Percentiles rank a stretch among this genome's conserved stretches.
phyloP scores from a whole-genome alignment of 768 basidiomycete species.

The Tricholoma hemisulphureum region DNA sequence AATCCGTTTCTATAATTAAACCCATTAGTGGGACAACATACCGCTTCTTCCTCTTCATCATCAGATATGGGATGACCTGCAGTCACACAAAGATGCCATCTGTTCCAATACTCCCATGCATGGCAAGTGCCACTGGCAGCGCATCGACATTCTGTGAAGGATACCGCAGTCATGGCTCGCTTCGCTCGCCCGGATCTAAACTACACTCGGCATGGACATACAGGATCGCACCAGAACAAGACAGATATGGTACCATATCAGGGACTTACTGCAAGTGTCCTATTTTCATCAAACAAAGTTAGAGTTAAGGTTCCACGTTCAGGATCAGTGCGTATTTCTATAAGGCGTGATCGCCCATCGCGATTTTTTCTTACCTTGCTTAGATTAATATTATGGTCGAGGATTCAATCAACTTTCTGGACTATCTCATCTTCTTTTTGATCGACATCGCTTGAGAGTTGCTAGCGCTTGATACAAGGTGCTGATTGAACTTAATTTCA shows the following conservation, averaged over 20 bases:
- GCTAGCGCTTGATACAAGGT: background rate
- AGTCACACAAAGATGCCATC: background rate
- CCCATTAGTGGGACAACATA: background rate
- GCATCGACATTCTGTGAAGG: background rate
- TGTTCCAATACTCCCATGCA: background rate
- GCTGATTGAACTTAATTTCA: background rate
- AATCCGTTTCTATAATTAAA: background rate
- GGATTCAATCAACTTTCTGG: background rate
- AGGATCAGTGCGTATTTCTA: background rate
- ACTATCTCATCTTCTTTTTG: background rate
- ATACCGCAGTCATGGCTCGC: background rate
- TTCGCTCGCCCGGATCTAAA: background rate
- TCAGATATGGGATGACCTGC: background rate
- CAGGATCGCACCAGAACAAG: background rate
- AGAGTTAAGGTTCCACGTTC: constrained; percentile 11
- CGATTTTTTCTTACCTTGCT: background rate
- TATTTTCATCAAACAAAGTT: constrained; percentile 1
- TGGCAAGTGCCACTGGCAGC: background rate
- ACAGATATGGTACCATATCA: background rate
- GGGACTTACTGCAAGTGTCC: constrained; percentile 1
- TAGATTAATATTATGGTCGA: constrained; percentile 5
- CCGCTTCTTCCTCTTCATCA: background rate
- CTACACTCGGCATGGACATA: background rate
- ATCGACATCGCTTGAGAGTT: background rate
- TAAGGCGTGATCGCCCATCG: constrained; percentile 6